Base-by-base conservation (phyloP, 345 rosid genomes). In the Clarkia xantiana region DNA sequence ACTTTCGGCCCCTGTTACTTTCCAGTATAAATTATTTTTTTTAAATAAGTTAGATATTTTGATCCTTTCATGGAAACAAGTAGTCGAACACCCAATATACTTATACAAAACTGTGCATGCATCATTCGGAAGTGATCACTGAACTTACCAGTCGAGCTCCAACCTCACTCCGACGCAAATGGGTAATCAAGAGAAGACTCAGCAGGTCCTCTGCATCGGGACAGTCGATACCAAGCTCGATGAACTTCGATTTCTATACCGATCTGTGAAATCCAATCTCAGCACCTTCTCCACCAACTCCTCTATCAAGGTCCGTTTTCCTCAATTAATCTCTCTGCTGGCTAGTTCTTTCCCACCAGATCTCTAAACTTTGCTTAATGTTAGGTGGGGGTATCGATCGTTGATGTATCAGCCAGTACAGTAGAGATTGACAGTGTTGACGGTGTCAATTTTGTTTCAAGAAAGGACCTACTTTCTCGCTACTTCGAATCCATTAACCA, bases 181-280 rank as follows among this genome's bases (percentile, higher is more conserved):
- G 77, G 58, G 51, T 23, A 52, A 50, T 51, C 16, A 6, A 45
- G 40, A 10, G 8, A 45, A 50, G 18, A 47, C 12, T 42, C 76
- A 14, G 44, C 60, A 77, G 40, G 90, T 85, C 43, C 75, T 65
- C 75, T 89, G 97, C 53, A 60, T 85, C 18, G 95, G 95, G 55
- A 85, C 97, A 23, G 88, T 74, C 46, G 97, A 89, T 41, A 80
- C 94, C 2, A 89, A 89, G 75, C 70, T 75, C 60, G 73, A 75
- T n/a, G 97, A 89, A 72, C 87, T 89, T 53, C 79, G 67, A 2
- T 79, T 75, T 74, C 79, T 89, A 16, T 67, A 83, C 3, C 66
- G 69, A n/a, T 72, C 88, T 22, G 91, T 81, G 47, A 64, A 71
- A 55, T 74, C 84, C 61, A 64, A 60, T 43, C 71, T 89, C 67